Conservation (phyloP, 148 eudicot species). For the Vaccinium macrocarpon region DNA sequence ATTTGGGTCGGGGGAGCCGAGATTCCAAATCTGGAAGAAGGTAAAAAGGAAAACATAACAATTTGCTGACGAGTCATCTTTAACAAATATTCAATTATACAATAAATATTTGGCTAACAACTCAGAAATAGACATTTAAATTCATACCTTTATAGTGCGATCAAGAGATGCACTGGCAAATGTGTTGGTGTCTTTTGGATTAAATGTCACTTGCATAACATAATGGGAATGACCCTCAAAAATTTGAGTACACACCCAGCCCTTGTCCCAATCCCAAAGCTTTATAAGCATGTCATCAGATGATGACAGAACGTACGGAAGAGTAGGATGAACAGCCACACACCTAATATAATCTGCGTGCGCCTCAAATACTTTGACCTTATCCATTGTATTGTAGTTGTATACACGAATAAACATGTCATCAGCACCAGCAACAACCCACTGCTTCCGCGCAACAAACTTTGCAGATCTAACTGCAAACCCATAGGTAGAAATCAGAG, state of each 20-base stretch:
- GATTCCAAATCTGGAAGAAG: slow-evolving; percentile 76
- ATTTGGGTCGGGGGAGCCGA: slow-evolving; percentile 88
- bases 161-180: slow-evolving; percentile 97
- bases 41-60: background rate
- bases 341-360: slow-evolving; percentile 92
- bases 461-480: slow-evolving; percentile 81
- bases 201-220: slow-evolving; percentile 93
- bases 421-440: slow-evolving; percentile 97
- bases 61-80: background rate
- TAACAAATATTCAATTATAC: background rate
- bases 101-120: background rate
- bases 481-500: slow-evolving; percentile 4
- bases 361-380: slow-evolving; percentile 82
- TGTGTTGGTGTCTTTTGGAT: slow-evolving; percentile 90
- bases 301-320: slow-evolving; percentile 88
- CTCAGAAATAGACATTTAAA: background rate
- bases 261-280: slow-evolving; percentile 99
- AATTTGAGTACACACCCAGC: slow-evolving; percentile 82
- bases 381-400: slow-evolving; percentile 90
- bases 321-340: slow-evolving; percentile 93
- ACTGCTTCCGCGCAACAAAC: slow-evolving; percentile 82
- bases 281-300: slow-evolving; percentile 98
- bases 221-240: slow-evolving; percentile 95
- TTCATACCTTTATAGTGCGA: slow-evolving; percentile 80
- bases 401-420: slow-evolving; percentile 83